phyloP scores from a whole-genome alignment of 2,329 filamentous ascomycete genomes.

The Trichoderma sp. region DNA sequence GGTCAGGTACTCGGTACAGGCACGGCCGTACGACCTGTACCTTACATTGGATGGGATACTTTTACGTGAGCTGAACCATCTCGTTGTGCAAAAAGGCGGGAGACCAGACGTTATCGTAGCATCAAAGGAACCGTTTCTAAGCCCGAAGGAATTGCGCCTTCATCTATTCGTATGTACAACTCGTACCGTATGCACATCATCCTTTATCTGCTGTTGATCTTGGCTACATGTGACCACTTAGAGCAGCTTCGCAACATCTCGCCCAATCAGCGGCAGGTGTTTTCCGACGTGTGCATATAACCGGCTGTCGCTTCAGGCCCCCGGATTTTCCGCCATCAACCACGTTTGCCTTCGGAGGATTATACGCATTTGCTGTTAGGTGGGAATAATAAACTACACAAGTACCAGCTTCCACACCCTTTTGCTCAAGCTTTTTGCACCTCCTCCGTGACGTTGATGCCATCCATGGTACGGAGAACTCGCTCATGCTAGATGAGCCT shows the following conservation, averaged over 20 bases:
- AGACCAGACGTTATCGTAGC: neutral
- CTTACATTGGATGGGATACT: neutral
- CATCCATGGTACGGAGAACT: neutral
- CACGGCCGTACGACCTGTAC: neutral
- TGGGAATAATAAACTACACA: neutral
- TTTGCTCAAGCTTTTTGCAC: neutral
- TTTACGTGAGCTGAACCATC: neutral
- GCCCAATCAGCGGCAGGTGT: neutral
- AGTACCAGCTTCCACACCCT: neutral
- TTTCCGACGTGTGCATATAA: neutral
- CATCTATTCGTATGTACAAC: neutral
- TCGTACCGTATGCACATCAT: neutral
- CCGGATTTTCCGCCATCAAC: neutral
- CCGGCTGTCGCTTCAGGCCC: neutral
- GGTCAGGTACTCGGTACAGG: neutral
- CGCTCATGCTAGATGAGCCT: neutral
- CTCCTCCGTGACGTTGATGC: neutral
- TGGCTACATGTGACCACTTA: neutral
- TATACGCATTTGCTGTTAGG: neutral
- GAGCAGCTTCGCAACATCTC: neutral
- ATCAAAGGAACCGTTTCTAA: neutral
- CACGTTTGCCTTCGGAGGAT: neutral
- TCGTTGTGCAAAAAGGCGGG: neutral
- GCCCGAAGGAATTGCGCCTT: neutral
- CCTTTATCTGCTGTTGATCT: neutral